Base-by-base conservation (phyloP, 2,329 filamentous ascomycete species). In the Aspergillus versicolor region DNA sequence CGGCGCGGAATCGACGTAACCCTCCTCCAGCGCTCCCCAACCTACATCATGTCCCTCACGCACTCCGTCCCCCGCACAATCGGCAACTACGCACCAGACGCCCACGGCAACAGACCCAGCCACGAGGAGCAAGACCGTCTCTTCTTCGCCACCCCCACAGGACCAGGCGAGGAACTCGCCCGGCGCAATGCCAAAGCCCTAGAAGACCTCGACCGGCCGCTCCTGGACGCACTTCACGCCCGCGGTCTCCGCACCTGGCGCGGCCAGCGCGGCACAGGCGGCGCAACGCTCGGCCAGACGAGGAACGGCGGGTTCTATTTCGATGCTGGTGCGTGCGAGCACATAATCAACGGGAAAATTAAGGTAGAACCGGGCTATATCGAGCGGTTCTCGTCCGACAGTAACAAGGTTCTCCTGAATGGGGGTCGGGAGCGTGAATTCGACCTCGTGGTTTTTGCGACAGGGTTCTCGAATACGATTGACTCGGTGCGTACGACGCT, bases 191-290 rank as follows among this genome's bases (percentile, higher is more conserved):
- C 65, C 2, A 62, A 67, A 52, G 53, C 40, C 12, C 59, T 66
- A 30, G 27, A 30, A 30, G 61, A 69, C 4, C 60, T 64, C 12
- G 67, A 70, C 42, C 55, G 53, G 8, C 61, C 58, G 2, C 34
- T 69, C 2, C 61, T 69, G 5, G 64, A 66, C 34, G 65, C 52
- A 5, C 60, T 70, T 3, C 60, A 68, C 19, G 60, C 63, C 27
- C 59, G 63, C 0, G 72, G 73, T 15, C 59, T 71, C 7, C 63
- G 65, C 22, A 68, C 67, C 40, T 73, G 70, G 64, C 68, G 70
- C 34, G 73, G 72, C 41, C 73, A 73, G 63, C 69, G 70, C 22
- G 70, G 64, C 27, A 72, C 72, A 2, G 73, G 73, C 2, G 61
- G 61, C 47, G 59, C 54, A 2, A 72, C 69, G 12, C 59, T 71